These are phyloP conservation scores for Polygonum maritimum DNA, from an alignment of 148 eudicot genomes.

Conservation along the genomic window DNA sequence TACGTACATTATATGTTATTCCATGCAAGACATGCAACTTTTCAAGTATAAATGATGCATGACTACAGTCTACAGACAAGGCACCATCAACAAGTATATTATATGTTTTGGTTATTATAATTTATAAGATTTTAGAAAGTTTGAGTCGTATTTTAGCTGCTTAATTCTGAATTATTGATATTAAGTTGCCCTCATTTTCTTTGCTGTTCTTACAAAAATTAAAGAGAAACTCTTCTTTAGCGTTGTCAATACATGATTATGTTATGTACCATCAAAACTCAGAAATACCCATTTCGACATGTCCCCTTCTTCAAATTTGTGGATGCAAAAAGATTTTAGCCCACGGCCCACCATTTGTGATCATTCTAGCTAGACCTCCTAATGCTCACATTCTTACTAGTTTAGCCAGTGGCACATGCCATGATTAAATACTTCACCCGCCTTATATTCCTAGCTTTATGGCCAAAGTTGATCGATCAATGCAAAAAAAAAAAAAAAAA, in stretches of 20 bases:
- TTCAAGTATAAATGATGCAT: no score
- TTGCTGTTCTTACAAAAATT: no score
- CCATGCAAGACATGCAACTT: no score
- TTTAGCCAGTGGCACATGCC: not conserved
- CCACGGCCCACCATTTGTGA: not conserved
- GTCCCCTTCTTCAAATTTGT: not conserved
- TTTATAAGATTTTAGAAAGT: no score
- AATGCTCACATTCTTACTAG: not conserved
- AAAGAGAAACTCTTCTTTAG: not conserved
- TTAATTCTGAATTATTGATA: no score
- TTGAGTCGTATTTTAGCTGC: no score
- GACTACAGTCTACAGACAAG: no score
- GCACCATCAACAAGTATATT: no score
- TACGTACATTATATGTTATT: no score
- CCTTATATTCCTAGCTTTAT: not conserved
- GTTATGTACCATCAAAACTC: not conserved
- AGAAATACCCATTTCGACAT: not conserved
- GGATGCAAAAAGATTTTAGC: not conserved
- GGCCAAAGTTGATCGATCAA: not conserved
- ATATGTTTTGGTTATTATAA: no score
- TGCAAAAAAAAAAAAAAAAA: no score
- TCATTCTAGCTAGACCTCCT: constrained; percentile 4
- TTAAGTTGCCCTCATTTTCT: no score
- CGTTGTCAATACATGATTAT: not conserved
- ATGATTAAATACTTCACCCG: not conserved